Evolutionary conservation across 2,329 filamentous ascomycete species (phyloP), one percentile per base, ranked within the genome.

Genomic region (Shiraia bambusicola): DNA sequence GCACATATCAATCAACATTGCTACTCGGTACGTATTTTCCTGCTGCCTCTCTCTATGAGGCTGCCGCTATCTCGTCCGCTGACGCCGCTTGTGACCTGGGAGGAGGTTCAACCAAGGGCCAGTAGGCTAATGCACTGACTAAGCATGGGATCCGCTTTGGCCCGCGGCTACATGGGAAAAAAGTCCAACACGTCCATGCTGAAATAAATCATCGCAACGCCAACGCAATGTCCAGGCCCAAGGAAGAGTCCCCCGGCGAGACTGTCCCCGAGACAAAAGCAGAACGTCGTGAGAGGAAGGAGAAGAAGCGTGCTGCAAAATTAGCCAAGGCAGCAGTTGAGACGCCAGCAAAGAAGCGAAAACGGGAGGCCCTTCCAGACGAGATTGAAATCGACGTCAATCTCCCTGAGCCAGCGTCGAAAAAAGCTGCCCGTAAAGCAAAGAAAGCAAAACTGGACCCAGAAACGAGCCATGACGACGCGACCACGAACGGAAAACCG

Each of bases 331-430:
- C 40, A n/a, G 42, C 30, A 30, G 28, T 43, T 17, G 51, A 55
- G 19, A 49, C 50, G 36, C 54, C 61, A n/a, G 52, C 50, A 11
- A 68, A 67, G 45, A 77, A 76, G 60, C 72, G 74, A 42, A 77
- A 76, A 58, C 70, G 72, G 82, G 58, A 86, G 86, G 58, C 77
- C 79, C 54, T 84, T 1, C 60, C 76, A 40, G 69, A 72, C 24
- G 79, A 84, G 34, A 86, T 98, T 61, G 89, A 95, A 69, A 90
- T 98, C 65, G 88, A 98, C 67, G 73, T 98, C 49, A 78, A 76
- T 51, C 83, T 87, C n/a, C 93, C 93, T 17, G 91, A 97, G 64
- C 93, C 93, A 14, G 88, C 89, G 1, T 97, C 93, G 25, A 98
- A 97, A 71, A 94, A 93, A 66, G 90, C 88, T 48, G 82, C 90